Base-by-base conservation (phyloP, 371 early-diverging fungal species). In the Rhizopus stolonifer region DNA sequence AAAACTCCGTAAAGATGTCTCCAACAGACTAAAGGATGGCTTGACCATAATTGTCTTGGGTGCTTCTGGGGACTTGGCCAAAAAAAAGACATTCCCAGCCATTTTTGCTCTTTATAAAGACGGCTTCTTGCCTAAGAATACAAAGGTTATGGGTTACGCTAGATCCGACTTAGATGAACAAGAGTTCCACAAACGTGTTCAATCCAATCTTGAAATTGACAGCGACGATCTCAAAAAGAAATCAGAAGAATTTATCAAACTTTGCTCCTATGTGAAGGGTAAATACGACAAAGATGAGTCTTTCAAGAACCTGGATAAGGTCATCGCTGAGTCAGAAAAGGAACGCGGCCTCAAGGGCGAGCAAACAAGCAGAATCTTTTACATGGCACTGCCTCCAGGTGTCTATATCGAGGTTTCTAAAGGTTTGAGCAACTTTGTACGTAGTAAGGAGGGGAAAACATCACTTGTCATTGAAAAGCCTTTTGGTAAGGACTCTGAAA, bases 21-120 rank as follows among this genome's bases (percentile, higher is more conserved):
- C 55, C 6, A 24, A 65, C 1, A 47, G 52, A 13, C n/a, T 65
- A 34, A 54, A 69, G 7, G 65, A 56, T 25, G 58, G 62, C 17
- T 25, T 69, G 8, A 69, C 62, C 7, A 51, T 69, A 24, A 53
- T 69, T 44, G 94, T 95, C 4, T 80, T 95, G 40, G 95, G 95
- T 18, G 95, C 95, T 22, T 93, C 93, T 8, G 95, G 98, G 18
- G 98, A 97, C 60, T 83, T 97, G 53, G 98, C 96, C n/a, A 94
- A 90, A 72, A 96, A 96, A 64, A 99, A 99, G 81, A 95, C 99
- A 21, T 98, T 94, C 70, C 99, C 99, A 11, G 95, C 99, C 0
- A 84, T 98, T 14, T 99, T 85, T 71, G 89, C 85, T 43, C 86
- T 95, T 26, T 94, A 74, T 70, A 81, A 79, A 58, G 84, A 85